These are phyloP conservation scores for Cudoniella acicularis DNA, from an alignment of 495 filamentous ascomycete species.

Conservation along the genomic window DNA sequence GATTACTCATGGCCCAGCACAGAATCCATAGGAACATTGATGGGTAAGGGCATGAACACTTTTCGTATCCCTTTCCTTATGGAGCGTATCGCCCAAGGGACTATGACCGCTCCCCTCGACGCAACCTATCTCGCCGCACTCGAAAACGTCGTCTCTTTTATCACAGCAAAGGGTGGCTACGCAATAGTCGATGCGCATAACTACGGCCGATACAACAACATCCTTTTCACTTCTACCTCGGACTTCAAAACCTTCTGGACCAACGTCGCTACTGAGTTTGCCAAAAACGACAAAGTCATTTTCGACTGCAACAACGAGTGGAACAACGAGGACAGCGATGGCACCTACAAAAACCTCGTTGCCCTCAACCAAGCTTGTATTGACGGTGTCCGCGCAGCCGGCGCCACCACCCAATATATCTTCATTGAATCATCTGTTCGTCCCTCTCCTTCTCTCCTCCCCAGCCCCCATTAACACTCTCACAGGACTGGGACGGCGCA, in stretches of 20 bases:
- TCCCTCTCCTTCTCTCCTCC: too few relatives aligned
- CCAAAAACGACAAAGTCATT: slow-evolving; percentile 51
- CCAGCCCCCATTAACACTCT: too few relatives aligned
- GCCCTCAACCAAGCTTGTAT: slow-evolving; percentile 58
- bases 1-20: slow-evolving; percentile 53
- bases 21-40: slow-evolving; percentile 17
- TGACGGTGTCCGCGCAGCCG: slow-evolving; percentile 54
- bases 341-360: slow-evolving; percentile 42
- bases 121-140: neutral
- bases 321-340: slow-evolving; percentile 64
- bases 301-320: slow-evolving; percentile 61
- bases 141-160: neutral
- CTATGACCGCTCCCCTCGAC: neutral
- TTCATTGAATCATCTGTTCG: too few relatives aligned
- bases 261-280: slow-evolving; percentile 52
- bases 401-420: slow-evolving; percentile 60
- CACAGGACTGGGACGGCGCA: too few relatives aligned
- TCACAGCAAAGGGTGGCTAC: neutral
- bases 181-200: neutral
- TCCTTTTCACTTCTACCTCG: slow-evolving; percentile 49
- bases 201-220: slow-evolving; percentile 44
- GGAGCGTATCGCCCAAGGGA: neutral
- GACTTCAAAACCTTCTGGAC: slow-evolving; percentile 57
- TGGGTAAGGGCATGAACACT: neutral
- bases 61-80: neutral